These are phyloP conservation scores for Chionographis japonica DNA, from an alignment of 106 monocot genomes.

Conservation along the genomic window DNA sequence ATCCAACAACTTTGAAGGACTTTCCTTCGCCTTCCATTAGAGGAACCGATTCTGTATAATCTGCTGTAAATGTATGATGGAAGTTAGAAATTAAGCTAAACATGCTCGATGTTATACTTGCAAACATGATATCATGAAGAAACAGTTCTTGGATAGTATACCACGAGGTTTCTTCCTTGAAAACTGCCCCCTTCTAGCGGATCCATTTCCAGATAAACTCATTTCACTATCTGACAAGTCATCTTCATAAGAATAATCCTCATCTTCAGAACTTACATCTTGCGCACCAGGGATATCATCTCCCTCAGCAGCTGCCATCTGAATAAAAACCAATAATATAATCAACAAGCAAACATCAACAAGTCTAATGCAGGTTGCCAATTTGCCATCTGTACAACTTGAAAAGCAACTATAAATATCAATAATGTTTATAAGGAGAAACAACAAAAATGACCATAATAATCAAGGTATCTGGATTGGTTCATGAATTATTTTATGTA, in stretches of 20 bases:
- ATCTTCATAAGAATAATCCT: slow-evolving; percentile 90
- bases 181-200: slow-evolving; percentile 41
- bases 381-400: too few relatives aligned
- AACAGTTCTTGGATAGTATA: slow-evolving; percentile 12
- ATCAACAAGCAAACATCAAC: background rate
- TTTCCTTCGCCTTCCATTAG: slow-evolving; percentile 95
- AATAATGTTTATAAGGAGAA: too few relatives aligned
- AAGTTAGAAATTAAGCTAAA: slow-evolving; percentile 9
- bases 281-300: slow-evolving; percentile 61
- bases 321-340: slow-evolving; percentile 16
- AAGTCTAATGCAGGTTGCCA: background rate
- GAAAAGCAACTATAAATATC: too few relatives aligned
- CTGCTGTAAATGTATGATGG: slow-evolving; percentile 22
- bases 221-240: slow-evolving; percentile 71
- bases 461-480: too few relatives aligned
- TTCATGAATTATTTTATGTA: too few relatives aligned
- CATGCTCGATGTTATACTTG: background rate
- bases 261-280: slow-evolving; percentile 83
- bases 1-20: slow-evolving; percentile 83
- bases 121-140: background rate
- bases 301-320: slow-evolving; percentile 87
- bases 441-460: too few relatives aligned
- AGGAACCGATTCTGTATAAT: slow-evolving; percentile 53
- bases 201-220: slow-evolving; percentile 29
- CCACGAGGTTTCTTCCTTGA: slow-evolving; percentile 78